These are phyloP conservation scores for Cadophora luteo-olivacea DNA, from an alignment of 2,329 filamentous ascomycete species.

Conservation along the genomic window DNA sequence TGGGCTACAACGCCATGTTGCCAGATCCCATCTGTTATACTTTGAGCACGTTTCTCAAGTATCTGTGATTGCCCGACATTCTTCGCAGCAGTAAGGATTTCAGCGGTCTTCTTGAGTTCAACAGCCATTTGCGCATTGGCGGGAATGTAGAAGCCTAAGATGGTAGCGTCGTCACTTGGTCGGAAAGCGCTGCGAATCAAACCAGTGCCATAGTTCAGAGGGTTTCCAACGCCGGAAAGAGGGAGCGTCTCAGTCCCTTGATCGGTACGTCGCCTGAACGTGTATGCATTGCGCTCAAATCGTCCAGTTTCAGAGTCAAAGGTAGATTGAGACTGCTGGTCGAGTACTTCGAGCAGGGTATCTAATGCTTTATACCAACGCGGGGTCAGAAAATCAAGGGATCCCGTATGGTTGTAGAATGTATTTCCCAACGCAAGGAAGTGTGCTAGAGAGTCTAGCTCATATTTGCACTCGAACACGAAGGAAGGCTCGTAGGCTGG, in stretches of 20 bases:
- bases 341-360: slow-evolving; percentile 74
- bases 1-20: slow-evolving; percentile 83
- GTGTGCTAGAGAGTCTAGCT: slow-evolving; percentile 92
- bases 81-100: slow-evolving; percentile 66
- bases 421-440: slow-evolving; percentile 88
- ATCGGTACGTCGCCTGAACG: slow-evolving; percentile 82
- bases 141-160: slow-evolving; percentile 92
- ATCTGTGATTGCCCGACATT: slow-evolving; percentile 59
- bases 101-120: slow-evolving; percentile 78
- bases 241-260: slow-evolving; percentile 89
- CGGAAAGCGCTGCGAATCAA: slow-evolving; percentile 91
- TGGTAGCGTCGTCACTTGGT: slow-evolving; percentile 93
- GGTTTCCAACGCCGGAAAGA: slow-evolving; percentile 86
- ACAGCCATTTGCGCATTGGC: slow-evolving; percentile 96
- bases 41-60: slow-evolving; percentile 64
- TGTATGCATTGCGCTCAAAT: slow-evolving; percentile 79
- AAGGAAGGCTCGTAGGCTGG: slow-evolving; percentile 82
- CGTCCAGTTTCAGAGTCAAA: slow-evolving; percentile 73
- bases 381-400: slow-evolving; percentile 76
- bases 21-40: slow-evolving; percentile 79
- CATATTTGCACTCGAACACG: slow-evolving; percentile 99
- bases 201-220: slow-evolving; percentile 82
- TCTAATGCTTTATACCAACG: slow-evolving; percentile 83
- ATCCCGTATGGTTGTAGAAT: slow-evolving; percentile 81
- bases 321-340: slow-evolving; percentile 80